phyloP scores from a whole-genome alignment of 345 rosid genomes.

The Carallia pectinifolia region DNA sequence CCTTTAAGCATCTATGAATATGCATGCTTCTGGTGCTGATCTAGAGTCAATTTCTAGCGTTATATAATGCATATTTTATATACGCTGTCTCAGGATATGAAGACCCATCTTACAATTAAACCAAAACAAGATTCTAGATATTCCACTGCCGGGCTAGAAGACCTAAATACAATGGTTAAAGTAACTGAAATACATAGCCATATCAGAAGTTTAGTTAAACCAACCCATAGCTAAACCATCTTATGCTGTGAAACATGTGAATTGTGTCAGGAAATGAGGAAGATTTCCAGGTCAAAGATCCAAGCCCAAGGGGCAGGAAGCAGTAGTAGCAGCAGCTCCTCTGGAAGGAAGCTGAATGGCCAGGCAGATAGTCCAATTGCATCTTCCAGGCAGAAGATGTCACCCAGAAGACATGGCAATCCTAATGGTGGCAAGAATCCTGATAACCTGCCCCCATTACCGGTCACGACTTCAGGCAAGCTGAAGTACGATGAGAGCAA shows the following conservation, averaged over 20 bases:
- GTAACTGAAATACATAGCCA: too few relatives aligned
- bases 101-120: too few relatives aligned
- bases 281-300: constrained; percentile 5
- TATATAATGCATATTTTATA: too few relatives aligned
- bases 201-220: too few relatives aligned
- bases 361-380: constrained; percentile 19
- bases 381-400: constrained; percentile 21
- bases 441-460: constrained; percentile 41
- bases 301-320: constrained; percentile 31
- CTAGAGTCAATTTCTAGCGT: too few relatives aligned
- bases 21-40: too few relatives aligned
- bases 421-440: constrained; percentile 16
- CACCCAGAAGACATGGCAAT: constrained; percentile 20
- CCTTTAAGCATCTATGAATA: too few relatives aligned
- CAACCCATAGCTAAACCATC: too few relatives aligned
- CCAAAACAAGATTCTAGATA: too few relatives aligned
- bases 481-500: constrained; percentile 19
- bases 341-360: constrained; percentile 25
- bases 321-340: constrained; percentile 37
- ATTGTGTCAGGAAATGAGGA: constrained; percentile 32
- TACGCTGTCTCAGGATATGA: too few relatives aligned
- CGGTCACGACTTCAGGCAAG: constrained; percentile 23
- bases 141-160: too few relatives aligned
- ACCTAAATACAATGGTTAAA: too few relatives aligned
- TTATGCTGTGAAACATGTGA: neutral